Percentiles rank a stretch among this genome's conserved stretches.
These are phyloP conservation scores for Helicostylum pulchrum DNA, from an alignment of 192 early-diverging fungal genomes.

Conservation along the genomic window DNA sequence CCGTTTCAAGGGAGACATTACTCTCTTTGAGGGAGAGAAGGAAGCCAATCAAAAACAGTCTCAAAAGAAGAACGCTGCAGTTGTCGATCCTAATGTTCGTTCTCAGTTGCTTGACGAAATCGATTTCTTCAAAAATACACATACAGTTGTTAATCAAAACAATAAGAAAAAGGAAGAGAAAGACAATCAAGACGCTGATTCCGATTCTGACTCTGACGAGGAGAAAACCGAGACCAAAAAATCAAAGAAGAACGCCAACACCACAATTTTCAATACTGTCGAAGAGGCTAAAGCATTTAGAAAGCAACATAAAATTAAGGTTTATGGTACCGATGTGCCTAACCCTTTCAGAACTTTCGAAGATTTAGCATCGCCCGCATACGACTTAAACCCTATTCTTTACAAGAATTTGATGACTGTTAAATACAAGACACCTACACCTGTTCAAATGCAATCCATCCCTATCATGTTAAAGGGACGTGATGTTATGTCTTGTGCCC, in stretches of 20 bases:
- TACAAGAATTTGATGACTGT: constrained; percentile 64
- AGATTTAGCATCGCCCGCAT: constrained; percentile 66
- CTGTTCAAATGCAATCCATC: constrained; percentile 43
- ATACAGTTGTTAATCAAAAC: constrained; percentile 25
- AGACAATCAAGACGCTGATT: not conserved
- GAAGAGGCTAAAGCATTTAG: constrained; percentile 61
- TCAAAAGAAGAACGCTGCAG: constrained; percentile 7
- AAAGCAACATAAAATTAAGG: constrained; percentile 73
- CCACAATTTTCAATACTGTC: constrained; percentile 14
- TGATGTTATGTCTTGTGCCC: constrained; percentile 94
- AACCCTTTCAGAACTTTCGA: constrained; percentile 79
- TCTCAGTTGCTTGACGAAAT: constrained; percentile 37
- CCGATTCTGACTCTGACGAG: constrained; percentile 1
- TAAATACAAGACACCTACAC: constrained; percentile 59
- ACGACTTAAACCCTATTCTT: constrained; percentile 68
- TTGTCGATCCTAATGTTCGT: constrained; percentile 22
- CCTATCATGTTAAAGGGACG: constrained; percentile 80
- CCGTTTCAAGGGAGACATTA: constrained; percentile 76
- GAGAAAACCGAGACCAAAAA: not conserved
- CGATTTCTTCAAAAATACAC: constrained; percentile 42
- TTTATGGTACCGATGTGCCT: constrained; percentile 85
- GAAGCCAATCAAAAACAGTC: constrained; percentile 5
- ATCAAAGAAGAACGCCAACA: not conserved
- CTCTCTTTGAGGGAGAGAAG: constrained; percentile 62
- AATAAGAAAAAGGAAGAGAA: constrained; percentile 31